Conservation (phyloP, 1,284 basidiomycete species). For the Rhodotorula sp. region DNA sequence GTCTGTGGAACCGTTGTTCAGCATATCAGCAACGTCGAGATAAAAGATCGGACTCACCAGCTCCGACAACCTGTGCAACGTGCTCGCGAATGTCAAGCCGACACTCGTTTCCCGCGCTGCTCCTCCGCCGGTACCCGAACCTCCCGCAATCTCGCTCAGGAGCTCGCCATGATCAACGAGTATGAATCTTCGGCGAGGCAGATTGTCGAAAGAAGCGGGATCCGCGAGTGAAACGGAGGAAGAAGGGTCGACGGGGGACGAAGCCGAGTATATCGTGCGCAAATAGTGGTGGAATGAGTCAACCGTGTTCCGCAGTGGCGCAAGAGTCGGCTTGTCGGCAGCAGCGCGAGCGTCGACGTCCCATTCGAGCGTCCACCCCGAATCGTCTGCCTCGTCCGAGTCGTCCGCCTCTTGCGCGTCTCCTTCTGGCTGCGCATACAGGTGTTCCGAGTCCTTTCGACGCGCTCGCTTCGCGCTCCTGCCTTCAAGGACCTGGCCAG, state of each 20-base stretch:
- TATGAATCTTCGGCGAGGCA: constrained; percentile 17
- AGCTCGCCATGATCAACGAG: constrained; percentile 35
- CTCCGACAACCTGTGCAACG: constrained; percentile 22
- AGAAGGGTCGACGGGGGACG: not conserved
- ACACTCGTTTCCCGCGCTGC: constrained; percentile 36
- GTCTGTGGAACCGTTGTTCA: constrained; percentile 8
- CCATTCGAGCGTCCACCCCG: constrained; percentile 29
- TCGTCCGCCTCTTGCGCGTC: not conserved
- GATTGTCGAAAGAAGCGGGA: not conserved
- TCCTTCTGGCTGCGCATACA: not conserved
- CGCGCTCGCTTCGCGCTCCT: not conserved
- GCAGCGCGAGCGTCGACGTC: not conserved
- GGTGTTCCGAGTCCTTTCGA: not conserved
- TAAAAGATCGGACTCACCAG: constrained; percentile 10
- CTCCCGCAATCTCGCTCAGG: constrained; percentile 21
- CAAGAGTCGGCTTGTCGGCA: constrained; percentile 4
- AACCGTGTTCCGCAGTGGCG: constrained; percentile 35
- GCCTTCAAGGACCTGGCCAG: not conserved
- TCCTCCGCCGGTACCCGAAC: not conserved
- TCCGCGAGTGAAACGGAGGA: not conserved
- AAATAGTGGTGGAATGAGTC: constrained; percentile 33
- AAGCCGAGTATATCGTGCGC: constrained; percentile 5
- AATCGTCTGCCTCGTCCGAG: not conserved
- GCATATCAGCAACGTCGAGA: not conserved
- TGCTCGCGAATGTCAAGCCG: constrained; percentile 35